Conservation (phyloP, 1,284 basidiomycete genomes). For the Ustilago cynodontis region DNA sequence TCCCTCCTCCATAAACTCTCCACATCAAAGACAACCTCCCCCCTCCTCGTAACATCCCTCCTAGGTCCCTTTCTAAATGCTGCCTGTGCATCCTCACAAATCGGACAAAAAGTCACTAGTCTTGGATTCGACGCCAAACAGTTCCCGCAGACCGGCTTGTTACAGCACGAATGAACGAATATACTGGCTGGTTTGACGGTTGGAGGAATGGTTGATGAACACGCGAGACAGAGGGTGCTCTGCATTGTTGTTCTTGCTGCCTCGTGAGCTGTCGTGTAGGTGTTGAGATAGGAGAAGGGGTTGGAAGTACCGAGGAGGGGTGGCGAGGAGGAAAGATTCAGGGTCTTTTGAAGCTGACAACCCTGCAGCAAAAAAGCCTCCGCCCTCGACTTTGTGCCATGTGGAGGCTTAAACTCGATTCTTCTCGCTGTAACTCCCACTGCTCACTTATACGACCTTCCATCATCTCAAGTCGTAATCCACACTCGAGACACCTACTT, state of each 20-base stretch:
- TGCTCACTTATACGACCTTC: no score
- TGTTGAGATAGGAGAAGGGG: not conserved
- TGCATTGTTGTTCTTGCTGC: slow-evolving; percentile 7
- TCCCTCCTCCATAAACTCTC: slow-evolving; percentile 10
- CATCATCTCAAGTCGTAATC: no score
- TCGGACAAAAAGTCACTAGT: slow-evolving; percentile 50
- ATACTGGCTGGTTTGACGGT: slow-evolving; percentile 23
- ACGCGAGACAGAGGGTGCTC: slow-evolving; percentile 34
- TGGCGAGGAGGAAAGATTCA: not conserved
- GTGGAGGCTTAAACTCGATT: not conserved
- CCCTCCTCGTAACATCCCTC: slow-evolving; percentile 44
- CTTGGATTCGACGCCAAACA: slow-evolving; percentile 40
- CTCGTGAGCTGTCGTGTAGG: not conserved
- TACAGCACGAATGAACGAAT: slow-evolving; percentile 51
- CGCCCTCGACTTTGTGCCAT: not conserved
- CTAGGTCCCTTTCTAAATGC: slow-evolving; percentile 52
- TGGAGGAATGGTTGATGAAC: slow-evolving; percentile 34
- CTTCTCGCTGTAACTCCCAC: no score
- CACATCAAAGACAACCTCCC: slow-evolving; percentile 49
- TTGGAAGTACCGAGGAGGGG: not conserved
- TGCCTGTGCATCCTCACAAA: slow-evolving; percentile 48
- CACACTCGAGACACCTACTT: no score
- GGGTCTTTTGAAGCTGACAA: slow-evolving; percentile 6
- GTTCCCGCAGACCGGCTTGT: slow-evolving; percentile 25
- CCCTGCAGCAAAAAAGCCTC: not conserved